Evolutionary conservation across 495 filamentous ascomycete genomes (phyloP).

Genomic region (Penicillium ucsense): DNA sequence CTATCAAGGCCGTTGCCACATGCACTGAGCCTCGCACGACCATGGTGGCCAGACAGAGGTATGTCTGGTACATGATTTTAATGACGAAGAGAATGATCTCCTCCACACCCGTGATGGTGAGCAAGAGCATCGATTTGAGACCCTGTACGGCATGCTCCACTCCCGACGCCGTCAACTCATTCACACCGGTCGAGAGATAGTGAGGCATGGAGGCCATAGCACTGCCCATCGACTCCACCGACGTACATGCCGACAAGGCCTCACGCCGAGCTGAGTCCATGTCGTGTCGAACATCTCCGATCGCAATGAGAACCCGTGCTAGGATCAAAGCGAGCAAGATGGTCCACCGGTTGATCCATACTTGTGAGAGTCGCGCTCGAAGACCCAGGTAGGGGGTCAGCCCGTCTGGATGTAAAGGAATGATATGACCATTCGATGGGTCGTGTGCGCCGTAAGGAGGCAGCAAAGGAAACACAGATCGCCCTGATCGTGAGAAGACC

Average conservation of each 20-base stretch:
- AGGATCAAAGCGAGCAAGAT: slow-evolving; percentile 79
- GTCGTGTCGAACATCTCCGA: slow-evolving; percentile 57
- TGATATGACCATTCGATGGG: slow-evolving; percentile 22
- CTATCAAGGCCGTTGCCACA: slow-evolving; percentile 54
- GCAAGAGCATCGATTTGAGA: slow-evolving; percentile 61
- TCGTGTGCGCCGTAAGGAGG: slow-evolving; percentile 38
- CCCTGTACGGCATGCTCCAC: slow-evolving; percentile 70
- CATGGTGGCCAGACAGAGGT: slow-evolving; percentile 75
- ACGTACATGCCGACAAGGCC: slow-evolving; percentile 78
- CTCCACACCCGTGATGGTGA: slow-evolving; percentile 76
- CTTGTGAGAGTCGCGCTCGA: slow-evolving; percentile 79
- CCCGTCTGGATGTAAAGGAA: slow-evolving; percentile 54
- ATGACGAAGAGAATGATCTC: slow-evolving; percentile 83
- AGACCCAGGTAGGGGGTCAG: slow-evolving; percentile 92
- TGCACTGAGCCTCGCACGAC: slow-evolving; percentile 68
- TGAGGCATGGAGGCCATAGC: slow-evolving; percentile 96
- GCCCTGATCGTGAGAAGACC: slow-evolving; percentile 22
- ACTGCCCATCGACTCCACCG: slow-evolving; percentile 89
- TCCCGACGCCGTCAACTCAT: slow-evolving; percentile 67
- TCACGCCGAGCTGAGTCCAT: slow-evolving; percentile 65
- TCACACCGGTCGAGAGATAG: slow-evolving; percentile 81
- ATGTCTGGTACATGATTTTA: slow-evolving; percentile 80
- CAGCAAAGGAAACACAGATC: slow-evolving; percentile 33
- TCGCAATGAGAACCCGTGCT: slow-evolving; percentile 65
- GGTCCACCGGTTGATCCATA: slow-evolving; percentile 97